Base-by-base conservation (phyloP, 2,329 filamentous ascomycete genomes). In the Aspergillus pseudoterreus region DNA sequence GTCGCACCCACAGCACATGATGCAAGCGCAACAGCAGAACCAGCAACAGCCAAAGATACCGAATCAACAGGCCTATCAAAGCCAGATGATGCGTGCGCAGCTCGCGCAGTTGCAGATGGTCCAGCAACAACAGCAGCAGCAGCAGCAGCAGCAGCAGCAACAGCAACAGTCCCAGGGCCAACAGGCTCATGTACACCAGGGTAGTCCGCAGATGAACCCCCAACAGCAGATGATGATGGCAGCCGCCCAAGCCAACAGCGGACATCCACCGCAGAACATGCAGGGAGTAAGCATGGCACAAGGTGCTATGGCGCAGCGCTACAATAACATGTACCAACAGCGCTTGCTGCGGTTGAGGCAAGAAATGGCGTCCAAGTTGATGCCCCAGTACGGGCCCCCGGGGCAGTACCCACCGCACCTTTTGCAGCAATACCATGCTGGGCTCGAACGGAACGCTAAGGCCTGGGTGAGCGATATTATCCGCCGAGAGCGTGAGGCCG, bases 1-100 rank as follows among this genome's bases (percentile, higher is more conserved):
- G 56, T 68, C 66, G 49, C 65, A 75, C 59, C 71, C 73, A 32
- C 69, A 73, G 17, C 69, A 72, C 43, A 63, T 70, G 45, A 58
- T 72, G 43, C 70, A 73, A 45, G 61, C 66, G 22, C 70, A 71
- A 43, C 63, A 65, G 43, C 64, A 67, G 27, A 63, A 68, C 30
- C 62, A 68, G 30, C 67, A 67, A 19, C 57, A 62, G 30, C 60
- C 63, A 41, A 63, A 64, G 45, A 61, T 65, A 32, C 54, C 57
- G 12, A 63, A 56, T 19, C 65, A 66, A 41, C 69, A 72, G 45
- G 64, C 69, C 12, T 71, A 72, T 35, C 69, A 72, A 54, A 59
- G 66, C 1, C 68, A 71, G 49, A 52, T 71, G 27, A 63, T 72
- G 60, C 72, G 70, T 10, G 63, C 65, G 45, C 71, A 72, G 53